Percentiles rank a stretch among this genome's conserved stretches.
phyloP scores from a whole-genome alignment of 257 asterid species.

The Buddleja alternifolia region DNA sequence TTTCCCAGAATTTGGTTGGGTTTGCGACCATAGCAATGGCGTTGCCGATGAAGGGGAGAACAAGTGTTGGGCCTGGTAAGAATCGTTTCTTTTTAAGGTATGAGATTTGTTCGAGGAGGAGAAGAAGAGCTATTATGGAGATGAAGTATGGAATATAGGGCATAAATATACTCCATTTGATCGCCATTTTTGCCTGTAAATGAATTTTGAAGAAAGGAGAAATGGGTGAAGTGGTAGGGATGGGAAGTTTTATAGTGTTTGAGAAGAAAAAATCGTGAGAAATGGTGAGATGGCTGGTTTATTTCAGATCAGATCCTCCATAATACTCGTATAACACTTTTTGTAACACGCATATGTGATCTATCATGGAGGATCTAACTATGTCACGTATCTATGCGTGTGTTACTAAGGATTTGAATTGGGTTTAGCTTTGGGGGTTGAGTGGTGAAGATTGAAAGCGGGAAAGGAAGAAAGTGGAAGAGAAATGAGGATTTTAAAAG shows the following conservation, averaged over 20 bases:
- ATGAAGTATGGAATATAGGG: constrained; percentile 53
- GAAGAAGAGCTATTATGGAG: constrained; percentile 43
- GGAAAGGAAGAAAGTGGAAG: not conserved
- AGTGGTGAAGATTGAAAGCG: not conserved
- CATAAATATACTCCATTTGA: constrained; percentile 40
- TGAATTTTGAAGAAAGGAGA: not conserved
- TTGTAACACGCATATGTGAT: too few species aligned
- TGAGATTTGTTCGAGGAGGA: constrained; percentile 70
- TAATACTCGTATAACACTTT: too few species aligned
- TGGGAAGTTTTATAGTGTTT: too few species aligned
- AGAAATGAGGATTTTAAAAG: not conserved
- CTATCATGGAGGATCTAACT: too few species aligned
- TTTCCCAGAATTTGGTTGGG: constrained; percentile 76
- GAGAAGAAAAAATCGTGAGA: too few species aligned
- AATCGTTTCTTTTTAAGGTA: constrained; percentile 70
- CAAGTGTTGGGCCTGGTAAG: constrained; percentile 80
- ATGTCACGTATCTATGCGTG: too few species aligned
- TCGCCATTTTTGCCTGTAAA: constrained; percentile 30
- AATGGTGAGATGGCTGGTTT: too few species aligned
- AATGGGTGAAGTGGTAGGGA: not conserved
- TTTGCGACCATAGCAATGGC: constrained; percentile 60
- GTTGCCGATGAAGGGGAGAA: constrained; percentile 78
- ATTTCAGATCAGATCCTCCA: too few species aligned
- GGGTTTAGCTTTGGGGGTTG: not conserved
- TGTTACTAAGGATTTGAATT: too few species aligned